phyloP scores from a whole-genome alignment of 2,329 filamentous ascomycete species.

The Penicillium expansum region DNA sequence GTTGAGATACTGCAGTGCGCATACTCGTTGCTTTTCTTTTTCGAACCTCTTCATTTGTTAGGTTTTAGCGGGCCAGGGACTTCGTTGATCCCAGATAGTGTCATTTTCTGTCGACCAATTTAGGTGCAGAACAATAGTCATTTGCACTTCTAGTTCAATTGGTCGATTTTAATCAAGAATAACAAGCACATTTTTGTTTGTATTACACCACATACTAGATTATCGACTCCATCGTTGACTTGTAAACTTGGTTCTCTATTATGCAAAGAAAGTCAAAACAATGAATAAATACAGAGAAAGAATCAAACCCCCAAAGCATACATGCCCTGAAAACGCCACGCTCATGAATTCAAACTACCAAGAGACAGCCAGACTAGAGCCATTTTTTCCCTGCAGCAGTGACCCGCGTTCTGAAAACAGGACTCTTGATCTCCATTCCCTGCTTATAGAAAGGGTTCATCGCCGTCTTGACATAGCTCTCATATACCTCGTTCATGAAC shows the following conservation, averaged over 20 bases:
- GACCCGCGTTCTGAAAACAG: slow-evolving; percentile 78
- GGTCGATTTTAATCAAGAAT: neutral
- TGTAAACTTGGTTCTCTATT: neutral
- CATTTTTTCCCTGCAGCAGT: slow-evolving; percentile 90
- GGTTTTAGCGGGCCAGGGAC: neutral
- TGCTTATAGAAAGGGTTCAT: slow-evolving; percentile 95
- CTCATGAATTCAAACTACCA: slow-evolving; percentile 13
- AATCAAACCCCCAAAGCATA: slow-evolving; percentile 1
- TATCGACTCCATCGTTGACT: neutral
- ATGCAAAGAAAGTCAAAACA: neutral
- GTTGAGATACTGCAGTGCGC: slow-evolving; percentile 1
- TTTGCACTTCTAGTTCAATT: neutral
- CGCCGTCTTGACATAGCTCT: slow-evolving; percentile 92
- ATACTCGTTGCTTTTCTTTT: neutral
- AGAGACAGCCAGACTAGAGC: slow-evolving; percentile 52
- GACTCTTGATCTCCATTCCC: slow-evolving; percentile 81
- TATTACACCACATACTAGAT: neutral
- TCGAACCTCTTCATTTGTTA: neutral
- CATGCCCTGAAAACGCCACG: slow-evolving; percentile 24
- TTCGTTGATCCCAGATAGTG: neutral
- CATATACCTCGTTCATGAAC: slow-evolving; percentile 94
- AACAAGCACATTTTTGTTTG: neutral
- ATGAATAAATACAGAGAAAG: slow-evolving; percentile 3
- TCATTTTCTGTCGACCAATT: neutral
- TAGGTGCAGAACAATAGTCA: neutral